Base-by-base conservation (phyloP, 2,329 filamentous ascomycete genomes). In the Stachybotrys chlorohalonatus region DNA sequence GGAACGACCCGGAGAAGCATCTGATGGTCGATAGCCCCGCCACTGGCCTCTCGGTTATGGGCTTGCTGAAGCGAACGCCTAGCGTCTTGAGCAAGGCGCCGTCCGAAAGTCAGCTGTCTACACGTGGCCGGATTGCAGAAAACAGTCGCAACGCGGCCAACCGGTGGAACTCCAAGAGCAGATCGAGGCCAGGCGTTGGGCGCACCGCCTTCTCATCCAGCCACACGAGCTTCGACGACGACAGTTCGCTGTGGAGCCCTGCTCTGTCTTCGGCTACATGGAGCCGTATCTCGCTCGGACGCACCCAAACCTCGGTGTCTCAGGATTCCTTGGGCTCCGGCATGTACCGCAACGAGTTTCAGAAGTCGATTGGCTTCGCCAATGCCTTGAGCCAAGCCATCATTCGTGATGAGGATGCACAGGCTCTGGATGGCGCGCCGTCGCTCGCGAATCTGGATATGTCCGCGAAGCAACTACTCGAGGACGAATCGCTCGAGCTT, bases 331-430 rank as follows among this genome's bases (percentile, higher is more conserved):
- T 97, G 62, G 87, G 85, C 17, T 91, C 89, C 1, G 81, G 84
- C 39, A 86, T 86, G 68, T 85, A 84, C 6, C 82, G 85, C 50
- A 85, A 84, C 47, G 91, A 95, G 63, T 96, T 93, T 69, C 91
- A 96, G 70, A 92, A 96, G 71, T 95, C 91, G 1, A 96, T 99
- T 66, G 94, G 94, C 1, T 99, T 99, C 66, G 94, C 94, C 54
- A 97, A 96, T 68, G 94, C 94, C 5, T 79, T 99, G 11, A 96
- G 91, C 63, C 93, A 97, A 68, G 93, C 93, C 42, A 99, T 97
- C 60, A 96, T 96, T 60, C 88, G 94, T 5, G 93, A 96, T 64
- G 90, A 95, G 64, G 80, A 81, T 49, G 80, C 82, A 15, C 79
- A 80, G 11, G 77, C 77, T 47, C 73, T 76, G 1, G 72, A 75